These are phyloP conservation scores for Stentor coeruleus DNA, from an alignment of 73 alveolate genomes.

Conservation along the genomic window DNA sequence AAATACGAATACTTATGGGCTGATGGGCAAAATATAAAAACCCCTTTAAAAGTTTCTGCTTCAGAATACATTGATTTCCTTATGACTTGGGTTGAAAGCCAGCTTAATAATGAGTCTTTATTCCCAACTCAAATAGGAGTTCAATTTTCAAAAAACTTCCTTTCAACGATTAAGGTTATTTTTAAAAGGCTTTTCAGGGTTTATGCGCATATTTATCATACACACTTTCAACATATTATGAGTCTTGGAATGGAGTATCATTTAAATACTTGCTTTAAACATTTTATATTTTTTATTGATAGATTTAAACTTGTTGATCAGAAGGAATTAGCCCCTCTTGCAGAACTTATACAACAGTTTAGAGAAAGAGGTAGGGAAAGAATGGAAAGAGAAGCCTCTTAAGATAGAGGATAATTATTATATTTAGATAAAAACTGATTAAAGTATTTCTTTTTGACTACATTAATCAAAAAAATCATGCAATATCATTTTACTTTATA, in stretches of 20 bases:
- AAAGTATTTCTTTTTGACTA: too few relatives aligned
- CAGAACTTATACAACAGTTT: conserved; percentile 84
- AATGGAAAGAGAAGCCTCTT: too few relatives aligned
- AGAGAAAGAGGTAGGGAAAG: too few relatives aligned
- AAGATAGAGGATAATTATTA: too few relatives aligned
- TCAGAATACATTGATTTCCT: conserved; percentile 93
- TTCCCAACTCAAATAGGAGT: conserved; percentile 65
- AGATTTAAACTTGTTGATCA: conserved; percentile 91
- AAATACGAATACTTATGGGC: conserved; percentile 97
- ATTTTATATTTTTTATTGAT: conserved; percentile 89
- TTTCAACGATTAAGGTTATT: conserved; percentile 85
- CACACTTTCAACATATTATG: conserved; percentile 96
- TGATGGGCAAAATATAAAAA: conserved; percentile 92
- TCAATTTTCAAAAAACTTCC: conserved; percentile 43
- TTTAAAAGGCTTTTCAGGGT: conserved; percentile 99
- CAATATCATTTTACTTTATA: too few relatives aligned
- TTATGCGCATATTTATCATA: conserved; percentile 98
- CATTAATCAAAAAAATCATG: too few relatives aligned
- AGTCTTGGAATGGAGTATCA: conserved; percentile 88
- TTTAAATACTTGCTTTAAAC: conserved; percentile 95
- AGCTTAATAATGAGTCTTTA: conserved; percentile 90
- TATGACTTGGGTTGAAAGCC: conserved; percentile 98
- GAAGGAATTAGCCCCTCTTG: conserved; percentile 95
- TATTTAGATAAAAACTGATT: too few relatives aligned
- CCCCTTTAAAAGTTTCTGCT: conserved; percentile 97